phyloP scores from a whole-genome alignment of 768 basidiomycete genomes.

The Naganishia vaughanmartiniae region DNA sequence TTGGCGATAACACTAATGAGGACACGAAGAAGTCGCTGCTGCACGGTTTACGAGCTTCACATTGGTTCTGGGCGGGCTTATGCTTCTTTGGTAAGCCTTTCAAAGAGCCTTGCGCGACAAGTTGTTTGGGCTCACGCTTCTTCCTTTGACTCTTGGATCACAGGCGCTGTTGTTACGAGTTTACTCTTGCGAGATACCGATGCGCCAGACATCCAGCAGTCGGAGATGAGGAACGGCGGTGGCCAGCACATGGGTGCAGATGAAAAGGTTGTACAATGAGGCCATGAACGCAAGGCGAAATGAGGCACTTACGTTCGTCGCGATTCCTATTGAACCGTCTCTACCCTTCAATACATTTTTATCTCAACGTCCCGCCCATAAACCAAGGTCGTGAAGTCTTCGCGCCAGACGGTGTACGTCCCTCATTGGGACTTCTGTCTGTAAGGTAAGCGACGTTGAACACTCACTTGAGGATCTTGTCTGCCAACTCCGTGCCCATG shows the following conservation, averaged over 20 bases:
- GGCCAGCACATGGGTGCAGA: neutral
- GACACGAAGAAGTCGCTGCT: neutral
- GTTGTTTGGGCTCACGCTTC: neutral
- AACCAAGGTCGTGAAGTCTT: too few species aligned
- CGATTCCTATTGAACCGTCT: too few species aligned
- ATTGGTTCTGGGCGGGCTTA: constrained; percentile 7
- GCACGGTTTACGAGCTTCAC: neutral
- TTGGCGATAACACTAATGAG: neutral
- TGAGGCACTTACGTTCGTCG: too few species aligned
- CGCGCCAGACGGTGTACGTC: too few species aligned
- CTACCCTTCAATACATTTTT: too few species aligned
- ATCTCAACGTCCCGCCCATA: too few species aligned
- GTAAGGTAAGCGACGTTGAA: too few species aligned
- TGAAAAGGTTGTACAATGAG: neutral
- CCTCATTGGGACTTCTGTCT: too few species aligned
- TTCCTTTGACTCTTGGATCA: neutral
- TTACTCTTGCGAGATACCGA: neutral
- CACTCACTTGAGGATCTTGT: too few species aligned
- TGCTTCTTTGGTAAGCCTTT: neutral
- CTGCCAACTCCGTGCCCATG: too few species aligned
- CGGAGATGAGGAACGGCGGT: too few species aligned
- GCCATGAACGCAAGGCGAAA: too few species aligned
- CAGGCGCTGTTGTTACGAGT: neutral
- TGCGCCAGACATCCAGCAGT: neutral
- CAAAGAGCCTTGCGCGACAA: neutral